Base-by-base conservation (phyloP, 305 asterid species). In the Fraxinus sp. region DNA sequence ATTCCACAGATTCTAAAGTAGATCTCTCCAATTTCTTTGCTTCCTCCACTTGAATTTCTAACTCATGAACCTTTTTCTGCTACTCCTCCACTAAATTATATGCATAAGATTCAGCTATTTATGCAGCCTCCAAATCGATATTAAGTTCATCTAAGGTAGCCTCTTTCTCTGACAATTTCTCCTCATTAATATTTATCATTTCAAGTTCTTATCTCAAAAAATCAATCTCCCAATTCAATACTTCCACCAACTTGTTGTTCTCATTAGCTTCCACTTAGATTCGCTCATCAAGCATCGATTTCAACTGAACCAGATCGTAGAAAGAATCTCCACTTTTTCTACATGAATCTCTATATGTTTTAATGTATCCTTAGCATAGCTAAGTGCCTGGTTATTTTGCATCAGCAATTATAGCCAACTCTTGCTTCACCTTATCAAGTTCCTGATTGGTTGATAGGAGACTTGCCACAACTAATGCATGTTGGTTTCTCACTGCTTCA, bases 101-200 rank as follows among this genome's bases (percentile, higher is more conserved):
- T 0, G 97, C 93, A 80, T 92, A 93, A 64, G 98, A 94, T 81
- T 92, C 94, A 4, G 95, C 95, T 92, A 91, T 86, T 86, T 89
- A 90, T 16, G 97, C 92, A 76, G 98, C 97, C 92, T 94, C 97
- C 79, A 95, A 84, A 81, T 95, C 95, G 5, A 92, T 95, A 86
- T 86, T 93, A 68, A 92, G 95, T 86, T 95, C 90, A 86, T 95
- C 98, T 14, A 95, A 74, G 78, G 88, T 62, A 52, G 87, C 91
- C 86, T 94, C 98, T 83, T 89, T 91, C 55, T 92, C 97, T 62
- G 85, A 89, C 86, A 94, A 83, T 72, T 82, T 91, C 83, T 84
- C 89, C 90, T 91, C 90, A 46, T 86, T 83, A 79, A 37, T 18
- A 80, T 91, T 92, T 52, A 91, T 90, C 82, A 86, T 87, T 81